Percentiles rank a stretch among this genome's conserved stretches.
These are phyloP conservation scores for Phyllosticta citriasiana DNA, from an alignment of 2,329 filamentous ascomycete species.

Conservation along the genomic window DNA sequence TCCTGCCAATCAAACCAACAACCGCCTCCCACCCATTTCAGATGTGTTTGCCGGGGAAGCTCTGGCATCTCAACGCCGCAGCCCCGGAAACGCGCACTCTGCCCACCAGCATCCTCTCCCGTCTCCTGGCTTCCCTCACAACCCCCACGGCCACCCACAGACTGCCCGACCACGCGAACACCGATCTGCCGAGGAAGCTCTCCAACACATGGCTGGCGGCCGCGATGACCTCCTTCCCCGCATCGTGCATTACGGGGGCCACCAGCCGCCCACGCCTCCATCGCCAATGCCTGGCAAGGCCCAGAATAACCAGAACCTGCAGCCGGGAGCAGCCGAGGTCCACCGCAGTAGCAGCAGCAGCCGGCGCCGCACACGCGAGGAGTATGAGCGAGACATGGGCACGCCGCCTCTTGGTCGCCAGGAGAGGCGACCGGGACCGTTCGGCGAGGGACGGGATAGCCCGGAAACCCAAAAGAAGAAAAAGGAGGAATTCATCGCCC, in stretches of 20 bases:
- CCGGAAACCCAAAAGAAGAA: conserved; percentile 76
- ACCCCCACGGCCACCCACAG: conserved; percentile 29
- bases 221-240: conserved; percentile 85
- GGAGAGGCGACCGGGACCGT: conserved; percentile 47
- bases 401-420: conserved; percentile 70
- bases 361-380: conserved; percentile 70
- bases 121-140: conserved; percentile 63
- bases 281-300: conserved; percentile 54
- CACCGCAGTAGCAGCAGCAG: conserved; percentile 49
- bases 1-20: conserved; percentile 78
- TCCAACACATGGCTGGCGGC: conserved; percentile 82
- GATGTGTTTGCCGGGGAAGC: conserved; percentile 82
- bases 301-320: conserved; percentile 10
- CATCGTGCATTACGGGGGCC: conserved; percentile 88
- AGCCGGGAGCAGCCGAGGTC: conserved; percentile 18
- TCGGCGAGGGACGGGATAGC: conserved; percentile 71
- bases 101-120: conserved; percentile 58
- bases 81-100: conserved; percentile 50
- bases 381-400: conserved; percentile 81
- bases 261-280: conserved; percentile 85
- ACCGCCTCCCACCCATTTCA: conserved; percentile 83
- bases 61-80: conserved; percentile 49
- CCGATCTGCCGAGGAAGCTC: conserved; percentile 90
- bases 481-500: conserved; percentile 80
- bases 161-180: conserved; percentile 68